Percentiles rank a stretch among this genome's conserved stretches.
These are phyloP conservation scores for Phyllosticta ampelicida DNA, from an alignment of 2,329 filamentous ascomycete genomes.

Conservation along the genomic window DNA sequence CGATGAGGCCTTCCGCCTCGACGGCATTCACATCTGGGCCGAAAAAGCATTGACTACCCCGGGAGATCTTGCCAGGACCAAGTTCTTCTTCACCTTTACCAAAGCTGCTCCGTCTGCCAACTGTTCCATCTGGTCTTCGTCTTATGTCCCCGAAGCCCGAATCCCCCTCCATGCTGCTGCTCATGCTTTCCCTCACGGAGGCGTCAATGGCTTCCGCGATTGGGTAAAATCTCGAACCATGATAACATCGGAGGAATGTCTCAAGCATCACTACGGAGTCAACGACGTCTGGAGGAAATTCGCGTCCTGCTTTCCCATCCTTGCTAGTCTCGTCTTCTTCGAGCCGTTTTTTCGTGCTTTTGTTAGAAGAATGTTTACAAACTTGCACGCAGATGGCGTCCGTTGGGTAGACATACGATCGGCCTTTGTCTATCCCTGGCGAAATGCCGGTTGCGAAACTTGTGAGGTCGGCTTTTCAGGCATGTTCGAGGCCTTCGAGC, in stretches of 20 bases:
- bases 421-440: slow-evolving; percentile 63
- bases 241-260: slow-evolving; percentile 60
- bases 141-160: slow-evolving; percentile 50
- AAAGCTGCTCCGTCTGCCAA: slow-evolving; percentile 24
- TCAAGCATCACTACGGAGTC: slow-evolving; percentile 71
- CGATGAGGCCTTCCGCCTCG: slow-evolving; percentile 56
- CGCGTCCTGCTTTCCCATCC: slow-evolving; percentile 58
- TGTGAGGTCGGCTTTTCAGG: slow-evolving; percentile 57
- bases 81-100: slow-evolving; percentile 47
- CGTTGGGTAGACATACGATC: slow-evolving; percentile 74
- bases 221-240: slow-evolving; percentile 68
- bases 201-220: slow-evolving; percentile 57
- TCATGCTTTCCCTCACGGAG: slow-evolving; percentile 62
- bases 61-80: slow-evolving; percentile 43
- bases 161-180: slow-evolving; percentile 54
- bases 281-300: slow-evolving; percentile 83
- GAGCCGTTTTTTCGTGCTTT: slow-evolving; percentile 80
- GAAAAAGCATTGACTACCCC: slow-evolving; percentile 46
- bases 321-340: slow-evolving; percentile 70
- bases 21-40: slow-evolving; percentile 61
- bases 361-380: slow-evolving; percentile 57
- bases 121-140: slow-evolving; percentile 52
- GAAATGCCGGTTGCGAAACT: slow-evolving; percentile 50
- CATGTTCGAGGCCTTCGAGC: slow-evolving; percentile 62
- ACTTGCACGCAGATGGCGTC: slow-evolving; percentile 70